Conservation (phyloP, 345 rosid species). For the Gossypium rotundifolium region DNA sequence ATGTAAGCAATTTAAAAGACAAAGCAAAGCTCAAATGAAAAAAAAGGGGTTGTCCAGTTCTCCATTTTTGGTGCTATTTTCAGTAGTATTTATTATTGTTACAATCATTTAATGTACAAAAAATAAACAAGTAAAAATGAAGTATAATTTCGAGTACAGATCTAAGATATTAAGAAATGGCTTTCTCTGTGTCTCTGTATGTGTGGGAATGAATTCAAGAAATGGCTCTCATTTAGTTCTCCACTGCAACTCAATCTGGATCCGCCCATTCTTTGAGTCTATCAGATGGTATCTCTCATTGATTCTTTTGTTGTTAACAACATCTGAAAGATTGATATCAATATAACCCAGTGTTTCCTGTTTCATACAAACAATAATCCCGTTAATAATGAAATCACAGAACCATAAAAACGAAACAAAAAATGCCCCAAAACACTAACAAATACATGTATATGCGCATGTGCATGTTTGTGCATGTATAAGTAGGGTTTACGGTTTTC, state of each 20-base stretch:
- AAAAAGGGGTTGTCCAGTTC: not conserved
- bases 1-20: not conserved
- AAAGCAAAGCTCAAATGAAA: not conserved
- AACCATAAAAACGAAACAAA: not conserved
- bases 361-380: constrained; percentile 6
- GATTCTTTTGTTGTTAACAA: constrained; percentile 78
- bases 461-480: not conserved
- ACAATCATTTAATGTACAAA: not conserved
- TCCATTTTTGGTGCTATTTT: not conserved
- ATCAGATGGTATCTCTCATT: constrained; percentile 87
- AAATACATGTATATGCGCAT: not conserved
- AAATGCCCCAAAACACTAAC: not conserved
- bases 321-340: constrained; percentile 69
- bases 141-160: not conserved
- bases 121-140: not conserved
- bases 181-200: not conserved
- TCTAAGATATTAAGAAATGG: not conserved
- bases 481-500: too few relatives aligned
- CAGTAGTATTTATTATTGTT: not conserved
- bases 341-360: constrained; percentile 84
- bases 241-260: constrained; percentile 92
- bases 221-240: constrained; percentile 45
- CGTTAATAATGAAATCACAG: not conserved
- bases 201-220: not conserved
- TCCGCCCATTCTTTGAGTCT: constrained; percentile 79